These are phyloP conservation scores for Myrmaecium sp. DNA, from an alignment of 2,329 filamentous ascomycete species.

Conservation along the genomic window DNA sequence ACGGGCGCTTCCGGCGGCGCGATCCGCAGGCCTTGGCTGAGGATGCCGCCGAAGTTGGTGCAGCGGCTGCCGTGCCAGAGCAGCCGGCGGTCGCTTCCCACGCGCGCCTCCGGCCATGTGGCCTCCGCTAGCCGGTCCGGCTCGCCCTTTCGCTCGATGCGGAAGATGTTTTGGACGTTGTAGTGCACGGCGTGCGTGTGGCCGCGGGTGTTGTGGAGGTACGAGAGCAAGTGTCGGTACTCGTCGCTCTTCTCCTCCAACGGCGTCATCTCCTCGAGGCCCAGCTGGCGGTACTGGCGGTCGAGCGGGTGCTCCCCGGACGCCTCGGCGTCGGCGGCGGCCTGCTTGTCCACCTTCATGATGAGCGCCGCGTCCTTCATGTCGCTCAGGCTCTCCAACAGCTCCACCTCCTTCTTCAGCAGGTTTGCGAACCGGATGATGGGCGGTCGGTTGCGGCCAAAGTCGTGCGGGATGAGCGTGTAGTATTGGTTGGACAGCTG, in stretches of 20 bases:
- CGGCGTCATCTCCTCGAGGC: constrained; percentile 59
- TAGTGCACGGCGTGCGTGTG: constrained; percentile 46
- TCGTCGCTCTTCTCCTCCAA: constrained; percentile 43
- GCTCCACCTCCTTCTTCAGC: constrained; percentile 61
- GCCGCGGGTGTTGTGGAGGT: constrained; percentile 51
- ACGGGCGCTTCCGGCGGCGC: constrained; percentile 71
- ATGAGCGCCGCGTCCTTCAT: constrained; percentile 71
- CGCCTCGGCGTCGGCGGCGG: constrained; percentile 31
- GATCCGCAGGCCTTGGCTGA: constrained; percentile 77
- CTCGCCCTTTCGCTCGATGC: constrained; percentile 62
- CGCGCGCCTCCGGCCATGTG: constrained; percentile 31
- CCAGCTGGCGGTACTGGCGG: constrained; percentile 52
- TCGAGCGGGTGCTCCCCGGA: constrained; percentile 56
- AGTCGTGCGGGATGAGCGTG: constrained; percentile 64
- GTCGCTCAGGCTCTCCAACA: constrained; percentile 65
- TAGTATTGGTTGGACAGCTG: constrained; percentile 63
- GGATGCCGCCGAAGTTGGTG: constrained; percentile 76
- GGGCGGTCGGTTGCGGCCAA: constrained; percentile 57
- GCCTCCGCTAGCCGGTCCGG: constrained; percentile 47
- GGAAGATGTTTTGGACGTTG: constrained; percentile 59
- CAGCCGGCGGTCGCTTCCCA: constrained; percentile 51
- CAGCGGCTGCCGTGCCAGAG: constrained; percentile 76
- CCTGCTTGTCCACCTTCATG: constrained; percentile 45
- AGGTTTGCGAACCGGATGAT: constrained; percentile 39
- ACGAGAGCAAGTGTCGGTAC: constrained; percentile 46